Base-by-base conservation (phyloP, 2,329 filamentous ascomycete species). In the Sclerotinia subarctica region DNA sequence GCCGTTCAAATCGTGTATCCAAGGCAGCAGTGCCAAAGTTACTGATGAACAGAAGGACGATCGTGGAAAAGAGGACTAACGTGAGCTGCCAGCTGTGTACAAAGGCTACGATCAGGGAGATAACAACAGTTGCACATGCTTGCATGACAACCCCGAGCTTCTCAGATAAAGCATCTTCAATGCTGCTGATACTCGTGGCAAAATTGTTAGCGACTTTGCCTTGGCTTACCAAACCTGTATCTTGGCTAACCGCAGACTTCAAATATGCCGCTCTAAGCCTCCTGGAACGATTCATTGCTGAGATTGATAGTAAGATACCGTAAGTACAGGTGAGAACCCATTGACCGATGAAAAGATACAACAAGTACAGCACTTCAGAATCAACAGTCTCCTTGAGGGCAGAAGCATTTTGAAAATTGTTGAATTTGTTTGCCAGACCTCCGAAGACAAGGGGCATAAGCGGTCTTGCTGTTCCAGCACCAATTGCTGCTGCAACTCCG, bases 1-100 rank as follows among this genome's bases (percentile, higher is more conserved):
- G 52, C 21, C 26, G 19, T 26, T 69, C 58, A 4, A 32, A 21
- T 24, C 47, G 32, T 46, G 65, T 53, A 24, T 69, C 64, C 1
- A 69, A 21, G 17, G 44, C 46, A 54, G 51, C 51, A 11, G 64
- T 63, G 11, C 35, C 51, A 67, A 42, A 47, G 24, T 47, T 56
- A 46, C 64, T 57, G 13, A 67, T 46, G 26, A 69, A 67, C 10
- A 69, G n/a, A n/a, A 59, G 38, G 3, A 67, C 19, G 26, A 97
- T 88, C 3, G 90, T 92, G 0, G 91, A 93, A 42, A 88, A 84
- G 52, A 96, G 84, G 72, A 97, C 97, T 67, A 97, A 81, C 0
- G 94, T 94, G 70, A 97, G 82, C 79, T 94, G 96, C 91, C 94
- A 97, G 79, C 90, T 94, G 75, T 90, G 90, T 78, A 93, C 78